A percentile compares a stretch with the other conserved stretches of the same genome.
These are phyloP conservation scores for Trypanosoma melophagium DNA, from an alignment of 208 protist species.

Conservation along the genomic window DNA sequence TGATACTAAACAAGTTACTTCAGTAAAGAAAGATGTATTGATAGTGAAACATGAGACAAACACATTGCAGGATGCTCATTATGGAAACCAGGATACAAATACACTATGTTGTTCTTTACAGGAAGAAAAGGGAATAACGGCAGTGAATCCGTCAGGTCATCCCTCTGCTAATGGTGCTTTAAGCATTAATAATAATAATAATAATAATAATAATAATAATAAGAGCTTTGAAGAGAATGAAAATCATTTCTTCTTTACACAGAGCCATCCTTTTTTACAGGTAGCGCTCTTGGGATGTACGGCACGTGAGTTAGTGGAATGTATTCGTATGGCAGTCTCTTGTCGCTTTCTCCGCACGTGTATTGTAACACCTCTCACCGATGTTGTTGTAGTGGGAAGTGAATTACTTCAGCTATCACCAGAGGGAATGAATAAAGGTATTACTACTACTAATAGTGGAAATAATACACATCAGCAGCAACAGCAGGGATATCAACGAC, in stretches of 20 bases:
- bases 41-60: too few relatives aligned
- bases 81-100: too few relatives aligned
- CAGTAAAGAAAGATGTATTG: too few relatives aligned
- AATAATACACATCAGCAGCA: neutral
- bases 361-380: conserved; percentile 49
- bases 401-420: conserved; percentile 25
- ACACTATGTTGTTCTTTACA: neutral
- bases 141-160: neutral
- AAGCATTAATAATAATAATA: too few relatives aligned
- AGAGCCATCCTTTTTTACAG: conserved; percentile 43
- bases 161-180: too few relatives aligned
- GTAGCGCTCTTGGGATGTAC: conserved; percentile 61
- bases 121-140: neutral
- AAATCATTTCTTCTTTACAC: conserved; percentile 15
- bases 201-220: too few relatives aligned
- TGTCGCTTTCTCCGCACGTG: conserved; percentile 67
- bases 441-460: neutral
- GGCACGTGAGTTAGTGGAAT: conserved; percentile 33
- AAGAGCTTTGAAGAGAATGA: too few relatives aligned
- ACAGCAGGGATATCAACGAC: conserved; percentile 2
- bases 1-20: conserved; percentile 1
- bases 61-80: too few relatives aligned
- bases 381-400: conserved; percentile 76
- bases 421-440: conserved; percentile 8
- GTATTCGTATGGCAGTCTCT: conserved; percentile 27